These are phyloP conservation scores for Berberis thunbergii DNA, from an alignment of 164 flowering plant genomes.

Conservation along the genomic window DNA sequence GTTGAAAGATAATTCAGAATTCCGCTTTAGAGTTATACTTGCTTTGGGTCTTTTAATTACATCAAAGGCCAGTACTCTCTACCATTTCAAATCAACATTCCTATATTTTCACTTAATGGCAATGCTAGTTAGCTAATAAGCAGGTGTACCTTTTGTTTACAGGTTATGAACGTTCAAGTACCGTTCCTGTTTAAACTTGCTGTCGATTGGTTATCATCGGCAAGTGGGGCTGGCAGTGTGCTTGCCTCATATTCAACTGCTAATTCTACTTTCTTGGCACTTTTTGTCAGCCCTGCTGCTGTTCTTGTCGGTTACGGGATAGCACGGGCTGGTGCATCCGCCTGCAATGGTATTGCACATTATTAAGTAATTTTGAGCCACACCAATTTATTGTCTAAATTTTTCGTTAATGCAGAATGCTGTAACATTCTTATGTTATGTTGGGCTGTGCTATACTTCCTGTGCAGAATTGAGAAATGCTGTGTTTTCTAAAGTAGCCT, in stretches of 20 bases:
- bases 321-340: constrained; percentile 84
- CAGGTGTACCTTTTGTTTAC: constrained; percentile 8
- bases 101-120: neutral
- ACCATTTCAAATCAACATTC: neutral
- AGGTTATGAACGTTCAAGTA: constrained; percentile 95
- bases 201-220: constrained; percentile 83
- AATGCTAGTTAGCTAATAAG: constrained; percentile 4
- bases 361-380: neutral
- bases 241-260: constrained; percentile 56
- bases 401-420: neutral
- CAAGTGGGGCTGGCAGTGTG: constrained; percentile 44
- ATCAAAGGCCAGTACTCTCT: constrained; percentile 47
- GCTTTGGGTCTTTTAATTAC: constrained; percentile 79
- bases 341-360: constrained; percentile 71
- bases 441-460: neutral
- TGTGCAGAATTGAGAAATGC: constrained; percentile 85
- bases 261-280: constrained; percentile 54
- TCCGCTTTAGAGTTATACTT: constrained; percentile 58
- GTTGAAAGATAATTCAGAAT: constrained; percentile 82
- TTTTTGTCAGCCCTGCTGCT: constrained; percentile 82
- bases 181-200: constrained; percentile 95
- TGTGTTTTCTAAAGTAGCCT: constrained; percentile 94
- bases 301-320: constrained; percentile 94
- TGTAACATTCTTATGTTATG: constrained; percentile 1
- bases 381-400: neutral